Evolutionary conservation across 768 basidiomycete species (phyloP).

Genomic region (Boletus fagicola): DNA sequence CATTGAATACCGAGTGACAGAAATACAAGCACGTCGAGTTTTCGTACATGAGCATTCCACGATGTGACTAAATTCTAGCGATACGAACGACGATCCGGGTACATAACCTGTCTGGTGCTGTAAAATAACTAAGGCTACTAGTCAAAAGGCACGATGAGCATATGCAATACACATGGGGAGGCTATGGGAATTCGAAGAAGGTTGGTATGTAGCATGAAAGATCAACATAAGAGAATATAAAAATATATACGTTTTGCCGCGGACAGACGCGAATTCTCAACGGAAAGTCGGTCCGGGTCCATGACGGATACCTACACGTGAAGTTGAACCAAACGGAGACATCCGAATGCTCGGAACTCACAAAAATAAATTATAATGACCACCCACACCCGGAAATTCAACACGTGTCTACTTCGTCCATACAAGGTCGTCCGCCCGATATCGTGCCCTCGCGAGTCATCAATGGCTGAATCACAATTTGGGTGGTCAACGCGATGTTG

Average conservation of each 20-base stretch:
- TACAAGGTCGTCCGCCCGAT: no score
- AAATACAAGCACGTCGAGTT: background rate
- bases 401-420: background rate
- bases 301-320: background rate
- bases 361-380: background rate
- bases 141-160: background rate
- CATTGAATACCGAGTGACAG: background rate
- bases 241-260: no score
- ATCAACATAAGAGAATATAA: background rate
- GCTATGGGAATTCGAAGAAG: background rate
- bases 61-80: background rate
- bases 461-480: slow-evolving; percentile 1
- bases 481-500: slow-evolving; percentile 8
- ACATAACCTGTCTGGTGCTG: background rate
- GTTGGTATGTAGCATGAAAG: background rate
- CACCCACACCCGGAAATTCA: background rate
- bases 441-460: background rate
- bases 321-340: background rate
- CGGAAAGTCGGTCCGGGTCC: background rate
- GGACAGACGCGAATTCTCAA: background rate
- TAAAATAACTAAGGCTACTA: background rate
- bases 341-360: background rate
- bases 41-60: background rate
- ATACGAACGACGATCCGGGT: background rate
- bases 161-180: background rate